Evolutionary conservation across 2,329 filamentous ascomycete genomes (phyloP), one percentile per base, ranked within the genome.

Genomic region (Trichophyton mentagrophytes): DNA sequence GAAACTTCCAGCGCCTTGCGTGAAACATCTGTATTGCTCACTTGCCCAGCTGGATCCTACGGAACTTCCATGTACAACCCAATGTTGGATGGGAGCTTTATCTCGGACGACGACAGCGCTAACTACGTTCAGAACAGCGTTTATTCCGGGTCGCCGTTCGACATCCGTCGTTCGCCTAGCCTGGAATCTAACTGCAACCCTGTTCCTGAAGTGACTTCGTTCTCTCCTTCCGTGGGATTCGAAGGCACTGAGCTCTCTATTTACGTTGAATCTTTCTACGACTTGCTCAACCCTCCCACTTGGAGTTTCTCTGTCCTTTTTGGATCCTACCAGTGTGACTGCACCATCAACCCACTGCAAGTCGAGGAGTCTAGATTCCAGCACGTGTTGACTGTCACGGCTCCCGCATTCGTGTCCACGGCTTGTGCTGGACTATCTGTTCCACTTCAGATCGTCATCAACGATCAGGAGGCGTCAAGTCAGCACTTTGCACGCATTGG

Each of bases 211-310:
- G 76, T 95, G 65, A 79, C 85, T 62, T 86, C 86, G 62, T 89
- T 82, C 71, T 80, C 84, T 62, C 92, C 91, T 17, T 76, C 78
- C 51, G 79, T 82, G 68, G 91, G 90, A 49, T 74, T 79, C 38
- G 80, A 82, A 69, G 87, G 88, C 60, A 87, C 86, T 20, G 85
- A 85, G 67, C 77, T 96, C 8, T 80, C 82, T 62, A 79, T 96
- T 65, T 86, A 88, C 70, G 82, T 95, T 33, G 84, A 85, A 59
- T 86, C 87, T 49, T 81, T 85, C 63, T 89, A 88, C 75, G 87
- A 95, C 69, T 75, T 95, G 61, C 81, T 85, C 72, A 80, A 79
- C 36, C 80, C 79, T 62, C 80, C 77, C 67, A 77, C 69, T 49
- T 69, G 69, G 9, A 61, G 59, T 58, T 85, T 89, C 68, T 85